Base-by-base conservation (phyloP, 495 filamentous ascomycete genomes). In the Terfezia boudieri region DNA sequence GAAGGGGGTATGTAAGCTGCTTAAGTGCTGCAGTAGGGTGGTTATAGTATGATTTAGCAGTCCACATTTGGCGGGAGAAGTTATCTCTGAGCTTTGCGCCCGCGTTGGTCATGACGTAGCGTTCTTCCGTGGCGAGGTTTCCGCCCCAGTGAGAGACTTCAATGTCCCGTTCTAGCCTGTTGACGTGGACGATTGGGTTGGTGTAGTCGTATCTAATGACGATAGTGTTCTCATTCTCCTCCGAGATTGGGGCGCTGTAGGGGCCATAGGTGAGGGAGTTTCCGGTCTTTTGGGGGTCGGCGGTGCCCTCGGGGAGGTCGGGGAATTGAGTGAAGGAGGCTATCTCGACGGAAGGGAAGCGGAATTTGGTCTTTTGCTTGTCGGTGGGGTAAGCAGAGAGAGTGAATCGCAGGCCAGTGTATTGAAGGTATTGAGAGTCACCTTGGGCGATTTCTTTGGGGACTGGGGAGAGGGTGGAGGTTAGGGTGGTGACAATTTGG, bases 101-200 rank as follows among this genome's bases (percentile, higher is more conserved):
- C 52, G 80, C 76, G 73, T 96, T 93, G 62, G 76, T 76, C 59
- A 95, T 76, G 69, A 79, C 84, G 73, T 94, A 95, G 51, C 86
- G 79, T 67, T 98, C 90, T 66, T 98, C 92, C 26, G 83, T 82
- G 0, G 89, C 90, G 43, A 96, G 69, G 66, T 96, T 96, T 23
- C 90, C 92, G 57, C 90, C 90, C 90, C 90, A 98, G 66, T 96
- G 92, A 60, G 84, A 90, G 57, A 96, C 82, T 67, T 96, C 89
- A 55, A 98, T 69, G 61, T 94, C 87, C 23, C 90, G 80, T 71
- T 95, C 84, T 48, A 95, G 71, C 7, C 76, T 67, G 16, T 75
- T 76, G 38, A 82, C 75, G 60, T 86, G 83, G 54, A 79, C 81
- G 43, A 98, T 70, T 7, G 90, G 92, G 67, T 84, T 86, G 48